Evolutionary conservation across 495 filamentous ascomycete species (phyloP).

Genomic region (Penicillium flavigenum): DNA sequence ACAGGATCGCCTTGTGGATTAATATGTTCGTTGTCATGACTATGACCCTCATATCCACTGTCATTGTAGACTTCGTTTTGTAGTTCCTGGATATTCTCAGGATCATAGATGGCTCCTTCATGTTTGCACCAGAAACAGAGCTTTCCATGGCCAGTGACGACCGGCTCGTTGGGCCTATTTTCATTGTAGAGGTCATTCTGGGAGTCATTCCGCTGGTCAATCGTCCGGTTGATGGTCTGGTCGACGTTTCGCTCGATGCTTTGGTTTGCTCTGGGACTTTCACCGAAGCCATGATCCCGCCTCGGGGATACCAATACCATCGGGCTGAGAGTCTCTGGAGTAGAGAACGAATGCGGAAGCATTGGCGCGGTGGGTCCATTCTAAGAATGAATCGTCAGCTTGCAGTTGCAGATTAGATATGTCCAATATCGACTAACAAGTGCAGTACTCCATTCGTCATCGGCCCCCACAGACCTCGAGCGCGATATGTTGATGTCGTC

Average conservation of each 20-base stretch:
- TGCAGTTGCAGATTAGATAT: neutral
- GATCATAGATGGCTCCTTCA: neutral
- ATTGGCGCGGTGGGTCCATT: neutral
- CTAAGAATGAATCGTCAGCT: neutral
- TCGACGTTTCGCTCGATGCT: neutral
- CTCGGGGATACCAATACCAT: neutral
- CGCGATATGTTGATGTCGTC: slow-evolving; percentile 19
- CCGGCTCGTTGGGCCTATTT: neutral
- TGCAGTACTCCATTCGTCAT: neutral
- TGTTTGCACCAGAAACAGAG: slow-evolving; percentile 27
- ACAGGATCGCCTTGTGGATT: neutral
- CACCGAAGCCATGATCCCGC: neutral
- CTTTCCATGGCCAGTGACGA: slow-evolving; percentile 18
- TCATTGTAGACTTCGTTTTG: neutral
- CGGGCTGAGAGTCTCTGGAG: neutral
- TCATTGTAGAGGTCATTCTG: neutral
- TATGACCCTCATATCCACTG: neutral
- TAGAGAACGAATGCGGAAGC: neutral
- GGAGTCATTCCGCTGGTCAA: neutral
- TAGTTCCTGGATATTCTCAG: neutral
- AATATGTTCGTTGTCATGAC: neutral
- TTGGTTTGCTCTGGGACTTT: neutral
- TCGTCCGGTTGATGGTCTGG: no score
- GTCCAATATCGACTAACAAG: neutral
- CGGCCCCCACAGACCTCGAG: neutral